Evolutionary conservation across 2,329 filamentous ascomycete genomes (phyloP).

Genomic region (Elsinoe necatrix): DNA sequence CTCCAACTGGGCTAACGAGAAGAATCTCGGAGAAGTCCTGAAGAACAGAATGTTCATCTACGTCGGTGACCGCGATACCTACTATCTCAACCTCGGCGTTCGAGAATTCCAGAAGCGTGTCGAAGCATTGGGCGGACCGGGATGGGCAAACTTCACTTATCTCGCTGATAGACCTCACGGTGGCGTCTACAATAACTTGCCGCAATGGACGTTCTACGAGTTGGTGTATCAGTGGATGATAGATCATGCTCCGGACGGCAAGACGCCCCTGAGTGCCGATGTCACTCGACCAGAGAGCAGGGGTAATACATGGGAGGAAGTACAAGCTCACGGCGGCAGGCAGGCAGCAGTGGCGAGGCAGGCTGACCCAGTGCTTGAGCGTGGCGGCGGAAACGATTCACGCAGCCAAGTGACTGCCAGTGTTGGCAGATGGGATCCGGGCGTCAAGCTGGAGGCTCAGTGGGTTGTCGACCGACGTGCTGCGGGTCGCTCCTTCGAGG

Average conservation of each 20-base stretch:
- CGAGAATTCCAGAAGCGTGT: conserved; percentile 29
- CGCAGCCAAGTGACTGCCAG: conserved; percentile 17
- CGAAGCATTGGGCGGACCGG: conserved; percentile 27
- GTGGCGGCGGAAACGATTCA: background rate
- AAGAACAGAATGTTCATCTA: conserved; percentile 30
- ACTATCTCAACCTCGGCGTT: conserved; percentile 33
- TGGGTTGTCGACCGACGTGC: conserved; percentile 28
- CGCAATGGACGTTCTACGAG: conserved; percentile 31
- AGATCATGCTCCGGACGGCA: conserved; percentile 29
- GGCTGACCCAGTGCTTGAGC: conserved; percentile 23
- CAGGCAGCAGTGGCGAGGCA: conserved; percentile 30
- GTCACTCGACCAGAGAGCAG: conserved; percentile 22
- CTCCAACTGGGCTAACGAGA: conserved; percentile 27
- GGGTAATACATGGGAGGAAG: conserved; percentile 31
- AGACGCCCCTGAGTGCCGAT: conserved; percentile 23
- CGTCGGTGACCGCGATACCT: conserved; percentile 30
- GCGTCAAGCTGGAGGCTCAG: conserved; percentile 28
- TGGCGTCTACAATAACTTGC: conserved; percentile 28
- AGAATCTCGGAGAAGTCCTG: conserved; percentile 29
- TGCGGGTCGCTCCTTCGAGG: conserved; percentile 21
- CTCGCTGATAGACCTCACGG: conserved; percentile 28
- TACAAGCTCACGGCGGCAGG: conserved; percentile 28
- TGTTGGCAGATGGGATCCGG: conserved; percentile 33
- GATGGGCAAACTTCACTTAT: conserved; percentile 33
- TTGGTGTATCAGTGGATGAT: conserved; percentile 27